Evolutionary conservation across 441 rosid genomes (phyloP).

Genomic region (Gossypium schwendimanii): DNA sequence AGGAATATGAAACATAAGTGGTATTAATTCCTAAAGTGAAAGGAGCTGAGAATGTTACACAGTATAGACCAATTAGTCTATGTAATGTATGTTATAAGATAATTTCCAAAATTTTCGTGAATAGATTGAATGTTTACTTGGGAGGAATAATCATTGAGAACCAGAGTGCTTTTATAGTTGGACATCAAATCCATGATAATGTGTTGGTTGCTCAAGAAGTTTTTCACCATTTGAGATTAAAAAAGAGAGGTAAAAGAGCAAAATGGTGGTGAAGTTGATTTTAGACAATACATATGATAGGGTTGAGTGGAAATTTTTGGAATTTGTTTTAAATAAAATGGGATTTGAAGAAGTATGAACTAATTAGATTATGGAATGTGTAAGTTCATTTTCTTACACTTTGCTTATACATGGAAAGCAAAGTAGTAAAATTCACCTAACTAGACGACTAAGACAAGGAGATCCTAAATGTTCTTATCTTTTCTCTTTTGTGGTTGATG

Average conservation of each 20-base stretch:
- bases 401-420: background rate
- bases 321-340: background rate
- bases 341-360: background rate
- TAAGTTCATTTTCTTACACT: background rate
- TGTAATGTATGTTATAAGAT: background rate
- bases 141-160: background rate
- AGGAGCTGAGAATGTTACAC: background rate
- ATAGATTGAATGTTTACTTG: background rate
- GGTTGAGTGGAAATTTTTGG: background rate
- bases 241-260: background rate
- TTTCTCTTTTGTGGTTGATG: background rate
- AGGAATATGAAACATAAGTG: background rate
- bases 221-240: background rate
- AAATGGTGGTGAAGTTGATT: background rate
- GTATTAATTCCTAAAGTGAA: background rate
- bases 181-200: background rate
- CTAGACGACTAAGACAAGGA: background rate
- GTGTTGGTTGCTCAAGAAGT: background rate
- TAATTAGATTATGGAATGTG: background rate
- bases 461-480: background rate
- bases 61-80: background rate
- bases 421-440: too few species aligned
- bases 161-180: background rate
- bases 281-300: background rate
- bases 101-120: background rate